Evolutionary conservation across 192 early-diverging fungal genomes (phyloP), one percentile per base, ranked within the genome.

Genomic region (Obelidium mucronatum): DNA sequence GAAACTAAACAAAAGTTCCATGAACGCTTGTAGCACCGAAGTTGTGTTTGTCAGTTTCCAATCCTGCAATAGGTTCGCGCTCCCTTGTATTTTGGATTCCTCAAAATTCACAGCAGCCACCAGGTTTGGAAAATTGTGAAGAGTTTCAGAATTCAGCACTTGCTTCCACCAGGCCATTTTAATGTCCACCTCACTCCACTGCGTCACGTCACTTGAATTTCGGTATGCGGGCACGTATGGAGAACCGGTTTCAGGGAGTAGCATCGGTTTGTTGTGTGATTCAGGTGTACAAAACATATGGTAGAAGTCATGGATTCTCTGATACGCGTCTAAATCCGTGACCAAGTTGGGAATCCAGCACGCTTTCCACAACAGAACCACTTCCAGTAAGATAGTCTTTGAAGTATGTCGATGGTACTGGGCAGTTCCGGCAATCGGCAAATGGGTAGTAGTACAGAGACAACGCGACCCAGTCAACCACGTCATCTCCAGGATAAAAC

Each of bases 401-500:
- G 82, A 62, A 68, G 42, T 68, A 52, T n/a, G 67, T 52, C 3
- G 15, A 3, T 40, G 67, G 61, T 24, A 68, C 51, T 24, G 24
- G 40, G 1, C 51, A 52, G 67, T 52, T 52, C 3, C 33, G 22
- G 30, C 67, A 53, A 31, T 51, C 30, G 17, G 15, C 30, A 13
- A 68, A 53, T 19, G 44, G 51, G 51, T 53, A 52, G 30, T 83
- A 76, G 79, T 86, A 86, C 40, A 83, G 53, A 0, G 80, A 82
- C 3, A 85, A 35, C 3, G 83, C 86, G 39, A 85, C 82, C 83
- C 83, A 87, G 72, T 85, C 83, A 26, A 87, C 86, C 13, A 67
- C 81, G 0, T 85, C 80, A 53, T 85, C 83, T 17, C 86, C 86
- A 17, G 86, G 86, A 69, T 82, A 87, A 75, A 70, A 87, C 1